A percentile compares a stretch with the other conserved stretches of the same genome.
phyloP scores from a whole-genome alignment of 495 filamentous ascomycete genomes.

The Baudoinia panamericana region DNA sequence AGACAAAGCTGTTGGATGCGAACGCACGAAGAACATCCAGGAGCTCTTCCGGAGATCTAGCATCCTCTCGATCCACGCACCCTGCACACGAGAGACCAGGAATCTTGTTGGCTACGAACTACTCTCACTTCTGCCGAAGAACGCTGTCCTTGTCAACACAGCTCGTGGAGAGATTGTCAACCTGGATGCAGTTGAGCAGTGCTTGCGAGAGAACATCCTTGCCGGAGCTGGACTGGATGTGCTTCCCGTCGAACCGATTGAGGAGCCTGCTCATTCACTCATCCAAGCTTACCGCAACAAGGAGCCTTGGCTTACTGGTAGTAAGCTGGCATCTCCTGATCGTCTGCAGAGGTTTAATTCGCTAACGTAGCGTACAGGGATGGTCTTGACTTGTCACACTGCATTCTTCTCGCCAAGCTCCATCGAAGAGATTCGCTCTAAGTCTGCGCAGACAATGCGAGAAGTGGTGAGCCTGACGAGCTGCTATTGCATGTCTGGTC shows the following conservation, averaged over 20 bases:
- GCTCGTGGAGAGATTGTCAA: slow-evolving; percentile 16
- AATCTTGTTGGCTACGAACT: slow-evolving; percentile 11
- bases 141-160: slow-evolving; percentile 18
- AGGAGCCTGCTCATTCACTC: slow-evolving; percentile 10
- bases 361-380: no score
- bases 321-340: no score
- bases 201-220: slow-evolving; percentile 10
- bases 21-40: slow-evolving; percentile 15
- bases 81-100: slow-evolving; percentile 11
- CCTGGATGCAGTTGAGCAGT: slow-evolving; percentile 18
- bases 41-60: slow-evolving; percentile 17
- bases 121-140: slow-evolving; percentile 15
- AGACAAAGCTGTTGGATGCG: slow-evolving; percentile 12
- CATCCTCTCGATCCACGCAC: slow-evolving; percentile 14
- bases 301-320: slow-evolving; percentile 15
- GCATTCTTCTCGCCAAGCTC: slow-evolving; percentile 17
- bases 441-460: slow-evolving; percentile 18
- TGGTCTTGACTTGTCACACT: slow-evolving; percentile 18
- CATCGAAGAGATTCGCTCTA: slow-evolving; percentile 14
- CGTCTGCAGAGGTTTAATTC: no score
- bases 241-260: slow-evolving; percentile 16
- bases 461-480: slow-evolving; percentile 11
- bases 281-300: slow-evolving; percentile 16
- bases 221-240: slow-evolving; percentile 20
- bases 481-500: not conserved